Evolutionary conservation across 2,329 filamentous ascomycete genomes (phyloP), one percentile per base, ranked within the genome.

Genomic region (Trichoderma koningii): DNA sequence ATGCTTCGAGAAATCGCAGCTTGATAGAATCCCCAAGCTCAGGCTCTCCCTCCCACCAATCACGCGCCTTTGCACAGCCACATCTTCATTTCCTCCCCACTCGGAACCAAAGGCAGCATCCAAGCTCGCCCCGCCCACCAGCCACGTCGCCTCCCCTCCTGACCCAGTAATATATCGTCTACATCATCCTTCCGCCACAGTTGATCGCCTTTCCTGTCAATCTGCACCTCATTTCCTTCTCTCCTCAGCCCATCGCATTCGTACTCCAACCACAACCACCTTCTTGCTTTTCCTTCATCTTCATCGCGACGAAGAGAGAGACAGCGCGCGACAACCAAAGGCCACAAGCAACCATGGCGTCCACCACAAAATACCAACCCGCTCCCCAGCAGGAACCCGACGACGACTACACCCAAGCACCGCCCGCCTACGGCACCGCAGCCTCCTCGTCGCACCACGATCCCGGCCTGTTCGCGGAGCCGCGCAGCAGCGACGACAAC

Each of bases 321-420:
- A 45, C 12, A n/a, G 34, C 55, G 14, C 44, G 19, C 45, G 34
- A 38, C 34, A 26, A 9, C 2, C 7, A 34, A 7, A 34, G 30
- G 30, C 9, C 7, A 34, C 30, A 34, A 12, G 47, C n/a, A 44
- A 38, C 48, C 64, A 94, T 94, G 91, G 85, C 89, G 55, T 83
- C 87, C 67, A 92, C 86, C 71, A 83, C 92, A 59, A 95, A 94
- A 79, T 98, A 97, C 77, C 85, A 90, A 70, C 85, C 88, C 59
- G 92, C 92, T 72, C 88, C 93, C 23, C 90, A 92, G 81, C 89
- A 91, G 76, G 94, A 97, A 80, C 94, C 93, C 52, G 85, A 96
- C 71, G 90, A 91, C 70, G 89, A 91, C 70, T 94, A 89, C 80
- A 84, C 88, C 65, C 88, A 92, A 73, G 85, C 93, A 74, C 93